Base-by-base conservation (phyloP, 805 yeast genomes). In the Pichia phayaonensis region DNA sequence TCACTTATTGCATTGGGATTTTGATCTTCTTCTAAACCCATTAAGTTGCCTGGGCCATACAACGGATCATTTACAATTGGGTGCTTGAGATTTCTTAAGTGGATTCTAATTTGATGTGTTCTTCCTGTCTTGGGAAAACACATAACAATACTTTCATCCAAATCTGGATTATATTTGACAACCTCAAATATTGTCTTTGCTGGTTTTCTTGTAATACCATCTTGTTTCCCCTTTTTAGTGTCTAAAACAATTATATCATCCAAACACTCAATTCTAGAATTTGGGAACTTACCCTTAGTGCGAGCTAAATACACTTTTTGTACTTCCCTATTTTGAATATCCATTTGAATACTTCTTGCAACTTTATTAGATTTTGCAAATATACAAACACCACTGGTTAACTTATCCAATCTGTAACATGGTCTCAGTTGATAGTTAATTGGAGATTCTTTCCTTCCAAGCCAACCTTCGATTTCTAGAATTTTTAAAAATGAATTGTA, bases 71-170 rank as follows among this genome's bases (percentile, higher is more conserved):
- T 69, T 8, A 53, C 59, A 4, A 69, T 69, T 2, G 72, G 70
- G 53, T 54, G 59, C 0, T 74, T 73, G 53, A 78, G 45, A 54
- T 76, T 73, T 22, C 80, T 60, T 13, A 79, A 61, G 59, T 79
- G 84, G 6, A 79, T 76, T 13, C 84, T 64, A 24, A 79, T 77
- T 59, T 79, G 84, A 61, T 79, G 84, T 61, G 76, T 76, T 53
- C 75, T 67, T 0, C 84, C 84, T 0, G 81, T 75, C 8, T 73
- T 52, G 0, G 83, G 83, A 41, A 59, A 60, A 54, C 83, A 79
- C 49, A 59, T 49, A 1, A 79, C 78, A 1, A 79, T 60, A 54
- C 79, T 75, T 50, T 76, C 59, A 49, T 67, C 52, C 34, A 56
- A 43, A 0, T 53, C 48, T 1, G 51, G 20, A 51, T 59, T 61